These are phyloP conservation scores for Tinospora cordifolia DNA, from an alignment of 164 flowering plant genomes.

Conservation along the genomic window DNA sequence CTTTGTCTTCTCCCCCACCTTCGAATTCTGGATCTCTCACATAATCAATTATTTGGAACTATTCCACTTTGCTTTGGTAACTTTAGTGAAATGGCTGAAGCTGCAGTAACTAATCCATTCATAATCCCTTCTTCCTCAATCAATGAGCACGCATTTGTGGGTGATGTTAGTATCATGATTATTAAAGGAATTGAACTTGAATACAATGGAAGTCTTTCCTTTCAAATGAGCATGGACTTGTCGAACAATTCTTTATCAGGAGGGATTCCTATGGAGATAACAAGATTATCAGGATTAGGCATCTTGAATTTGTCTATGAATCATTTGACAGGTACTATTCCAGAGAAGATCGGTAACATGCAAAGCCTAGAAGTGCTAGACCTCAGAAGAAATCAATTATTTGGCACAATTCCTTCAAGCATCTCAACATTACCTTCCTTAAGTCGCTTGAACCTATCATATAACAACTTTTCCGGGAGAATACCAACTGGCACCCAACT, in stretches of 20 bases:
- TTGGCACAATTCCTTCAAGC: conserved; percentile 4
- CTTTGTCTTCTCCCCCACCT: conserved; percentile 19
- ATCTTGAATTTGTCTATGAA: conserved; percentile 1
- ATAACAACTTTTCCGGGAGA: conserved; percentile 4
- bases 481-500: conserved; percentile 10
- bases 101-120: background rate
- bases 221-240: background rate
- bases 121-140: too few species aligned
- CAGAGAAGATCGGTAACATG: conserved; percentile 4
- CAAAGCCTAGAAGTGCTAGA: background rate
- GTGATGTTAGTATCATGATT: background rate
- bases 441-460: background rate
- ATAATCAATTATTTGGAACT: background rate
- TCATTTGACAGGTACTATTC: conserved; percentile 1
- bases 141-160: background rate
- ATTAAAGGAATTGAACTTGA: conserved; percentile 3
- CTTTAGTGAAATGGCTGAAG: background rate
- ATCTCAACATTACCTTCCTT: background rate
- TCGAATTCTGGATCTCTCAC: conserved; percentile 27
- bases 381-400: background rate
- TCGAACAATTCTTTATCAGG: conserved; percentile 4
- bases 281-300: background rate
- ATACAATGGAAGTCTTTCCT: background rate
- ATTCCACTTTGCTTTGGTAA: conserved; percentile 5
- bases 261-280: conserved; percentile 1